Percentiles rank a stretch among this genome's conserved stretches.
Conservation (phyloP, 2,329 filamentous ascomycete species). For the Drechslerella dactyloides region DNA sequence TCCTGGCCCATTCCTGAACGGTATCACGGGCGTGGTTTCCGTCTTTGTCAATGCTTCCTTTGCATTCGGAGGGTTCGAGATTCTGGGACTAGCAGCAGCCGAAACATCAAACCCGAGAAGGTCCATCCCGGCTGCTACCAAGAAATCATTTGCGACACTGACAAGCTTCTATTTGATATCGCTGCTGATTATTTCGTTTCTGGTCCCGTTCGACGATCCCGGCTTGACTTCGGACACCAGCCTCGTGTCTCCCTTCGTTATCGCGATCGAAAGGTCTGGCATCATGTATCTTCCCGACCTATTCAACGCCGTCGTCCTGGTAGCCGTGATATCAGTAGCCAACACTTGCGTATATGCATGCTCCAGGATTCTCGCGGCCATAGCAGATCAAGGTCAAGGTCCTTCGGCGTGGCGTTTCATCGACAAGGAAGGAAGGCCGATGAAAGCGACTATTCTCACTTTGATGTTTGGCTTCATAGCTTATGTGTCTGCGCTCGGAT, state of each 20-base stretch:
- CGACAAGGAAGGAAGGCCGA: constrained; percentile 67
- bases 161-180: constrained; percentile 62
- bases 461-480: constrained; percentile 44
- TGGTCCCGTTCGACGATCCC: constrained; percentile 59
- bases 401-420: constrained; percentile 68
- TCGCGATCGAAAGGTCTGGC: constrained; percentile 68
- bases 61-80: constrained; percentile 65
- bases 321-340: constrained; percentile 67
- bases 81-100: constrained; percentile 64
- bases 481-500: constrained; percentile 40
- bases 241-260: constrained; percentile 67
- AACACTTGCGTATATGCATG: constrained; percentile 62
- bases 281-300: constrained; percentile 68
- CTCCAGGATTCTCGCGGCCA: constrained; percentile 63
- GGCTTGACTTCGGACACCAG: constrained; percentile 58
- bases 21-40: constrained; percentile 63
- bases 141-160: constrained; percentile 63
- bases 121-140: constrained; percentile 61
- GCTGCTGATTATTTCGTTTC: constrained; percentile 60
- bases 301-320: constrained; percentile 71
- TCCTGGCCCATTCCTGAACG: constrained; percentile 60
- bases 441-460: constrained; percentile 42
- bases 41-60: constrained; percentile 66
- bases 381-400: constrained; percentile 63
- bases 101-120: constrained; percentile 64